Conservation (phyloP, 2,329 filamentous ascomycete genomes). For the Dryadomyces quercivorus region DNA sequence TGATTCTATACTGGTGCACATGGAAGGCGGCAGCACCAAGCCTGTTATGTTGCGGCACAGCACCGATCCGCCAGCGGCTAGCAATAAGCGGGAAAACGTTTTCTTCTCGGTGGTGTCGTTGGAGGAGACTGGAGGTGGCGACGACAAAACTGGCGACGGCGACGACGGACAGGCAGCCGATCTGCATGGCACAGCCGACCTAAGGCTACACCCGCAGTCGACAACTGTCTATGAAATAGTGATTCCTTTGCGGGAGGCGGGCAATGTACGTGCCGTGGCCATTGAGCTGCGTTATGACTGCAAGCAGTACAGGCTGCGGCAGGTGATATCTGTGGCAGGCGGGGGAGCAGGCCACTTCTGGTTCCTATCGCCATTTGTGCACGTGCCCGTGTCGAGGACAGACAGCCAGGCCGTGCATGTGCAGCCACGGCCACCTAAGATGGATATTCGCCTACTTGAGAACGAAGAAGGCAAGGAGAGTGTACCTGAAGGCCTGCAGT, state of each 20-base stretch:
- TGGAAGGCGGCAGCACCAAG: slow-evolving; percentile 44
- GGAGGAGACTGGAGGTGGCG: slow-evolving; percentile 15
- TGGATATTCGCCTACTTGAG: slow-evolving; percentile 53
- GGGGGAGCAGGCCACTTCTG: slow-evolving; percentile 26
- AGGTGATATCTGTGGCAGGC: slow-evolving; percentile 42
- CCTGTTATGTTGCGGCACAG: slow-evolving; percentile 38
- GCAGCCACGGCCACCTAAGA: slow-evolving; percentile 81
- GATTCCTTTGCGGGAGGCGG: slow-evolving; percentile 67
- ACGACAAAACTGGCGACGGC: slow-evolving; percentile 1
- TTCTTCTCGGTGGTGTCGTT: not conserved
- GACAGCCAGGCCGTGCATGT: slow-evolving; percentile 53
- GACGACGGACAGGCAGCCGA: not conserved
- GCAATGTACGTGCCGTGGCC: slow-evolving; percentile 56
- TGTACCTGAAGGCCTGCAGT: slow-evolving; percentile 31
- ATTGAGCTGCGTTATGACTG: slow-evolving; percentile 52
- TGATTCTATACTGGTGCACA: slow-evolving; percentile 38
- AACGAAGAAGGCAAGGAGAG: not conserved
- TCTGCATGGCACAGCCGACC: slow-evolving; percentile 30
- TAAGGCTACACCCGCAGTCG: slow-evolving; percentile 55
- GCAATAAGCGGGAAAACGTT: not conserved
- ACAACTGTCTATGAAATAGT: slow-evolving; percentile 60
- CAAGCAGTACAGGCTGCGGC: slow-evolving; percentile 54
- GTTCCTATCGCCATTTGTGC: slow-evolving; percentile 32
- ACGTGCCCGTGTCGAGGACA: slow-evolving; percentile 33
- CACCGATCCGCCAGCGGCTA: not conserved